These are phyloP conservation scores for Silene latifolia DNA, from an alignment of 148 eudicot species.

Conservation along the genomic window DNA sequence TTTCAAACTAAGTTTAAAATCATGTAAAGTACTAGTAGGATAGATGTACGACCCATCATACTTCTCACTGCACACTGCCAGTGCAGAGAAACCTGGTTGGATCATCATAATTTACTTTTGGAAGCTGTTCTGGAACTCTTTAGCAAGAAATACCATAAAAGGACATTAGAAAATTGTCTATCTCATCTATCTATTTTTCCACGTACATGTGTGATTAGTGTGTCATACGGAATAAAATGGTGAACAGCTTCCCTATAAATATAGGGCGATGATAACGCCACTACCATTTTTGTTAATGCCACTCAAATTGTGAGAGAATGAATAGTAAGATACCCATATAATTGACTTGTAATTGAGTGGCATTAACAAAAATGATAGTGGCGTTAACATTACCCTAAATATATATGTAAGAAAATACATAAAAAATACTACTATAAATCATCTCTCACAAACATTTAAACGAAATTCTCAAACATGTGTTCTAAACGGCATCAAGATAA, in stretches of 20 bases:
- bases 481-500: too few species aligned
- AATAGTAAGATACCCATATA: too few species aligned
- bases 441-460: too few species aligned
- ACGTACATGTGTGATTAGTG: constrained; percentile 20
- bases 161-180: not conserved
- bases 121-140: constrained; percentile 61
- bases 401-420: too few species aligned
- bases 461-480: too few species aligned
- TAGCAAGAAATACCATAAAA: constrained; percentile 34
- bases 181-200: not conserved
- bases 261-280: too few species aligned
- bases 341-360: too few species aligned
- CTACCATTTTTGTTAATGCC: too few species aligned
- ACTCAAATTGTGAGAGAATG: too few species aligned
- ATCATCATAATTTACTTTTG: constrained; percentile 48
- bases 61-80: constrained; percentile 98
- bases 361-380: too few species aligned
- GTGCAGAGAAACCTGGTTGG: constrained; percentile 97
- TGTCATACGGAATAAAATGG: constrained; percentile 14
- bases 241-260: too few species aligned
- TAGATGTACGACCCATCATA: constrained; percentile 70
- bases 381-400: too few species aligned
- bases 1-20: not conserved
- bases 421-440: not conserved
- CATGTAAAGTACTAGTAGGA: not conserved